Conservation (phyloP, 345 rosid genomes). For the Syzygium grande region DNA sequence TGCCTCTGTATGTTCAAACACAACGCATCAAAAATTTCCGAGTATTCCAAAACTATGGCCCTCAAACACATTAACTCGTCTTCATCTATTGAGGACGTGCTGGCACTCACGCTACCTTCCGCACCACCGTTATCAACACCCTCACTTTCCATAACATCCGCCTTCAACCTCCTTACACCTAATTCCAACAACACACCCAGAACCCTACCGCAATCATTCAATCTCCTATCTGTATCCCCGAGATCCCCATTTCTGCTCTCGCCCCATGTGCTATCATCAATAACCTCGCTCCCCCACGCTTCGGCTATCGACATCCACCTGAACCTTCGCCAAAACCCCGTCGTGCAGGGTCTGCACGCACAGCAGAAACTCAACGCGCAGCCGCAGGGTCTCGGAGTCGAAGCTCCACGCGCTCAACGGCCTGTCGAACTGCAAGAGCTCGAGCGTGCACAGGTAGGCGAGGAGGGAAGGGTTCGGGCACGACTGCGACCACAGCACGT, state of each 20-base stretch:
- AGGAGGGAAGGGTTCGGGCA: slow-evolving; percentile 78
- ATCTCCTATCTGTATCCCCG: slow-evolving; percentile 21
- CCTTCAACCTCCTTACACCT: slow-evolving; percentile 58
- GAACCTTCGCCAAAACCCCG: slow-evolving; percentile 20
- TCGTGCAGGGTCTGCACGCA: slow-evolving; percentile 59
- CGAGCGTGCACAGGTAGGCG: slow-evolving; percentile 59
- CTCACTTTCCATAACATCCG: slow-evolving; percentile 23
- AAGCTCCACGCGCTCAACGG: slow-evolving; percentile 70
- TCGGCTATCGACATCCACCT: slow-evolving; percentile 19
- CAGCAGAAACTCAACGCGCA: slow-evolving; percentile 72
- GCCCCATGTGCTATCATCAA: not conserved
- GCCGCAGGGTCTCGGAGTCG: slow-evolving; percentile 47
- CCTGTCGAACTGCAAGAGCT: slow-evolving; percentile 47
- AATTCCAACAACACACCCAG: slow-evolving; percentile 53
- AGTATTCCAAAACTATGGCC: slow-evolving; percentile 41
- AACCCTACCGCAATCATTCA: slow-evolving; percentile 33
- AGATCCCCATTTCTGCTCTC: slow-evolving; percentile 10
- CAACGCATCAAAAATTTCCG: slow-evolving; percentile 63
- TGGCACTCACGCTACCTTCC: slow-evolving; percentile 7
- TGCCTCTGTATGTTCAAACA: slow-evolving; percentile 67
- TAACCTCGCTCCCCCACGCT: slow-evolving; percentile 20
- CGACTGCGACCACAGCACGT: slow-evolving; percentile 68
- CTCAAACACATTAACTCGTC: slow-evolving; percentile 41
- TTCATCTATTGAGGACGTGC: slow-evolving; percentile 27
- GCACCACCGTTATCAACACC: slow-evolving; percentile 8